Base-by-base conservation (phyloP, 768 basidiomycete species). In the Rickenella mellea region DNA sequence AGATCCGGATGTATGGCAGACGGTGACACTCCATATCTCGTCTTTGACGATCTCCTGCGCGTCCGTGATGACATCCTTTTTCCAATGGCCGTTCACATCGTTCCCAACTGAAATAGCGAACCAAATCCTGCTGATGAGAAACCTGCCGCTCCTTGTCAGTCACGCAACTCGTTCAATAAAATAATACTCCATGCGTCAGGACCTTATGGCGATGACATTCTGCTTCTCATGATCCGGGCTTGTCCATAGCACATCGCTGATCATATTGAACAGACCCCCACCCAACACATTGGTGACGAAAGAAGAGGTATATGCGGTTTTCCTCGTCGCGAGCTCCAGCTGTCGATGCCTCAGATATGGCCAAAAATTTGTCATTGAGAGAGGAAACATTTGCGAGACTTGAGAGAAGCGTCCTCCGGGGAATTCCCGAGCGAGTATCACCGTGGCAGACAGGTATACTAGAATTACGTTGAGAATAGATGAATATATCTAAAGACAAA, bases 391-490 rank as follows among this genome's bases (percentile, higher is more conserved):
- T 33, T 58, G 44, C 37, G 74, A 46, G 6, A 76, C 40, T 1
- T 47, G 27, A 14, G 61, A 58, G 31, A 78, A 59, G 33, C 81
- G 71, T 20, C 46, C 49, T 6, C 84, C 84, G 19, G 63, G 32
- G 51, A 73, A 83, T 12, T 64, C 43, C 19, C 57, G 62, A 12
- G 39, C 47, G 7, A 87, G 65, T 27, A 71, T 69, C 40, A 68
- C 57, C 10, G 55, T 51, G 0, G 83, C 82, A 9, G 82, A 78
- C 4, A 82, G 64, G 57, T 80, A 80, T 5, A 74, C 84, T 87
- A 44, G 6, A 10, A 45, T 21, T 12, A 15, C 21, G 7, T 32
- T 36, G 15, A 31, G 25, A 24, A 20, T 31, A 40, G 41, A 36
- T 36, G 45, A 24, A 51, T 19, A 24, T 45, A 29, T 38, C 6